These are phyloP conservation scores for Boletus coccyginus DNA, from an alignment of 768 basidiomycete genomes.

Conservation along the genomic window DNA sequence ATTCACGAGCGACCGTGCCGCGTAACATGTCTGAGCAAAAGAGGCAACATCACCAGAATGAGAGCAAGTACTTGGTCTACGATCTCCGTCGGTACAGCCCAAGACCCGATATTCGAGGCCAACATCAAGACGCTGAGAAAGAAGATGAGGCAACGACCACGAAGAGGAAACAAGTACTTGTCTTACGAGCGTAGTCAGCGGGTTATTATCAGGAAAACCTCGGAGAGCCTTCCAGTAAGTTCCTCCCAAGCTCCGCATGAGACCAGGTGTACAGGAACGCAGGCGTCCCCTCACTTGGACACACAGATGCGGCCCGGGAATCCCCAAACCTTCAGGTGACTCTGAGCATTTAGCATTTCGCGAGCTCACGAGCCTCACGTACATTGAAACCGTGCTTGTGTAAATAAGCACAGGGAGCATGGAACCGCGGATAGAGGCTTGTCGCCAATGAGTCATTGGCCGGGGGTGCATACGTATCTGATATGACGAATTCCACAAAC, in stretches of 20 bases:
- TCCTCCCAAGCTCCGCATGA: neutral
- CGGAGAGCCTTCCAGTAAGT: neutral
- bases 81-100: conserved; percentile 48
- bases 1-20: conserved; percentile 49
- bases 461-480: too few species aligned
- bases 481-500: too few species aligned
- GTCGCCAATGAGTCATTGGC: neutral
- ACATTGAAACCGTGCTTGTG: neutral
- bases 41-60: conserved; percentile 56
- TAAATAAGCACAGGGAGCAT: neutral
- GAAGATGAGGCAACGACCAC: neutral
- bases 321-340: neutral
- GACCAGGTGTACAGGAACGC: neutral
- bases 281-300: neutral
- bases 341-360: neutral
- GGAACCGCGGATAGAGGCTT: neutral
- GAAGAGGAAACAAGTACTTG: neutral
- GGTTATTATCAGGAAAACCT: neutral
- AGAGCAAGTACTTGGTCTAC: conserved; percentile 54
- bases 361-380: neutral
- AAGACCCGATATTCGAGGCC: conserved; percentile 9
- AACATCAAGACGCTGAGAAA: conserved; percentile 5
- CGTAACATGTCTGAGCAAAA: conserved; percentile 54
- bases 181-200: neutral
- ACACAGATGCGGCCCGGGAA: neutral